These are phyloP conservation scores for Rhynchosporium secalis DNA, from an alignment of 2,329 filamentous ascomycete species.

Conservation along the genomic window DNA sequence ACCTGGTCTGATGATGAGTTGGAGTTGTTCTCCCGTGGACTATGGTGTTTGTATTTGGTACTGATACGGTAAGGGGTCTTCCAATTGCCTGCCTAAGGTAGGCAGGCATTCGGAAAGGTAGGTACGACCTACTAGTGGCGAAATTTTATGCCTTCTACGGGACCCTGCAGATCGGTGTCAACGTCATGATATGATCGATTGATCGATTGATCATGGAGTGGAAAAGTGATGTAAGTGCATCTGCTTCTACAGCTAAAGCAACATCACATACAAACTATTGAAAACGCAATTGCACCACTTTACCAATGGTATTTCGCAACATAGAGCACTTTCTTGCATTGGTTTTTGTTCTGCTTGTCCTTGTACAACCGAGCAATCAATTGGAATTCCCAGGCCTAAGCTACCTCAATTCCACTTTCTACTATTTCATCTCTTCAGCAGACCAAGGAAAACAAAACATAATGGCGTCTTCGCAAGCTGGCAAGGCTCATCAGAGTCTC, in stretches of 20 bases:
- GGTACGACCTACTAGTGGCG: neutral
- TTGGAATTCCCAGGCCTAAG: neutral
- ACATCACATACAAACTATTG: neutral
- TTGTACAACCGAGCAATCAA: no score
- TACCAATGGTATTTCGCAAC: neutral
- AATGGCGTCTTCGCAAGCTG: constrained; percentile 13
- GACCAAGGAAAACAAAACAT: neutral
- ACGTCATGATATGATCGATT: constrained; percentile 8
- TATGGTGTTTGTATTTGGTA: no score
- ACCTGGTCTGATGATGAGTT: no score
- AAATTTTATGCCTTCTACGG: neutral
- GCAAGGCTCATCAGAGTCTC: constrained; percentile 19
- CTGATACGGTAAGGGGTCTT: neutral
- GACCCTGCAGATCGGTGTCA: constrained; percentile 14
- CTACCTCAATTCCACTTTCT: neutral
- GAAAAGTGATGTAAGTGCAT: constrained; percentile 5
- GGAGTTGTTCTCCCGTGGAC: no score
- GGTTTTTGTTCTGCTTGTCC: no score
- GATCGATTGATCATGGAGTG: neutral
- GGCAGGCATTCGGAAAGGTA: neutral
- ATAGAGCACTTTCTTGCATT: no score
- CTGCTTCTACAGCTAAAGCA: constrained; percentile 12
- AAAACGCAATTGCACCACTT: neutral
- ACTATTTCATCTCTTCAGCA: neutral
- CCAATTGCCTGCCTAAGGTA: neutral